Conservation (phyloP, 345 rosid species). For the Aquilaria yunnanensis region DNA sequence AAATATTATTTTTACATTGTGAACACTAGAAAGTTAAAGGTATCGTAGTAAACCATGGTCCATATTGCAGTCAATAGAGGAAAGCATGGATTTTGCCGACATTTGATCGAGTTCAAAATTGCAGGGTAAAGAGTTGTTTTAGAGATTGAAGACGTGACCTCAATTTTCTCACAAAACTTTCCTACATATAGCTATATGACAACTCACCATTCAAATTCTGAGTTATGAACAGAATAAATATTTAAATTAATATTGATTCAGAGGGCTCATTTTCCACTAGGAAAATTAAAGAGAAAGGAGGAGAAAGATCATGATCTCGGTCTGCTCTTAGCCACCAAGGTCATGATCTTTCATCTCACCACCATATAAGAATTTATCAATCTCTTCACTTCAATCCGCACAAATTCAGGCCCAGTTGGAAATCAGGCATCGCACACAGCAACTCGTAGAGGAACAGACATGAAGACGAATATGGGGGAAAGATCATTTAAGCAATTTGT, state of each 20-base stretch:
- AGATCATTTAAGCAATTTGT: conserved; percentile 55
- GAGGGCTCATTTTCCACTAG: conserved; percentile 10
- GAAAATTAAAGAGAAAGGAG: neutral
- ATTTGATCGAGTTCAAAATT: too few relatives aligned
- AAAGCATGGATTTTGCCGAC: too few relatives aligned
- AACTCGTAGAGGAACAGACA: too few relatives aligned
- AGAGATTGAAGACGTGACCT: conserved; percentile 6
- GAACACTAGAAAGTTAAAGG: too few relatives aligned
- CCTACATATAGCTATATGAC: conserved; percentile 23
- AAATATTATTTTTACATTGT: too few relatives aligned
- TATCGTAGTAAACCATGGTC: too few relatives aligned
- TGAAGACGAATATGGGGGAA: conserved; percentile 29
- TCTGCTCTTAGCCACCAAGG: conserved; percentile 23
- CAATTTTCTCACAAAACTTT: conserved; percentile 11
- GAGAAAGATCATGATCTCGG: conserved; percentile 36
- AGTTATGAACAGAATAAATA: conserved; percentile 18
- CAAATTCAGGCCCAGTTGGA: too few relatives aligned
- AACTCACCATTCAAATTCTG: conserved; percentile 24
- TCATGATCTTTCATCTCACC: conserved; percentile 44
- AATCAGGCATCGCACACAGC: too few relatives aligned
- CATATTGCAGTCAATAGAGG: too few relatives aligned
- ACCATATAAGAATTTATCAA: neutral
- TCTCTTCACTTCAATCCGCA: too few relatives aligned
- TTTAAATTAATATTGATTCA: conserved; percentile 13
- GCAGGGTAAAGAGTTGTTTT: too few relatives aligned